phyloP scores from a whole-genome alignment of 768 basidiomycete genomes.

The Rossbeevera mucosa region DNA sequence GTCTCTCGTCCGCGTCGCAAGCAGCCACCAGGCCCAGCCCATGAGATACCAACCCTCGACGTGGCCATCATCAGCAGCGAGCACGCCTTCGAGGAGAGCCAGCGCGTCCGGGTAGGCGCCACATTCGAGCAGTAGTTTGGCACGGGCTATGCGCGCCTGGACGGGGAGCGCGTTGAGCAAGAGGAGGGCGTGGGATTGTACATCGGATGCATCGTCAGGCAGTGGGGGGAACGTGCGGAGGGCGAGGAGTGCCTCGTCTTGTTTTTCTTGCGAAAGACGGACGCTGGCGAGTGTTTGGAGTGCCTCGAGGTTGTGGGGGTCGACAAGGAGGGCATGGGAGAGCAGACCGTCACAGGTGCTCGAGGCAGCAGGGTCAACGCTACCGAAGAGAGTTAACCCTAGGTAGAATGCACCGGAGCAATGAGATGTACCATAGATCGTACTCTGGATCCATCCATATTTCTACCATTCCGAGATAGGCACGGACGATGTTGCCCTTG shows the following conservation, averaged over 20 bases:
- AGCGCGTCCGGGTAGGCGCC: conserved; percentile 66
- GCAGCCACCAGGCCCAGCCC: conserved; percentile 89
- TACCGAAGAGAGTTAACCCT: conserved; percentile 27
- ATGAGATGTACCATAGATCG: conserved; percentile 69
- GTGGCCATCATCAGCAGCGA: conserved; percentile 78
- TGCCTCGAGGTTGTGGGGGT: conserved; percentile 74
- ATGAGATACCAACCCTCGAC: conserved; percentile 94
- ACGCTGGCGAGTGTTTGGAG: conserved; percentile 80
- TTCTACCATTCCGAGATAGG: conserved; percentile 85
- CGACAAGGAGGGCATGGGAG: conserved; percentile 62
- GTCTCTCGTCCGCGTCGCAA: conserved; percentile 68
- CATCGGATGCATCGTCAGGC: conserved; percentile 9
- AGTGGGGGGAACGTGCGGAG: conserved; percentile 18
- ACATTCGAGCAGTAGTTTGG: conserved; percentile 81
- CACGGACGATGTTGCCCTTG: conserved; percentile 66
- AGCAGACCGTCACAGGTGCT: conserved; percentile 77
- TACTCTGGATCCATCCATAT: conserved; percentile 93
- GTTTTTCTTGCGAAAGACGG: conserved; percentile 79
- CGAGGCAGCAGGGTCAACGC: conserved; percentile 80
- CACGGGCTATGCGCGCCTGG: conserved; percentile 64
- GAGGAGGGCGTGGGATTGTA: conserved; percentile 34
- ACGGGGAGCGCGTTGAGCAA: conserved; percentile 46
- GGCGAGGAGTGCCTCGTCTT: conserved; percentile 67
- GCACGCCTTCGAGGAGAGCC: conserved; percentile 70
- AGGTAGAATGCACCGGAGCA: neutral